Evolutionary conservation across 1,284 basidiomycete genomes (phyloP).

Genomic region (Amylostereum chailletii): DNA sequence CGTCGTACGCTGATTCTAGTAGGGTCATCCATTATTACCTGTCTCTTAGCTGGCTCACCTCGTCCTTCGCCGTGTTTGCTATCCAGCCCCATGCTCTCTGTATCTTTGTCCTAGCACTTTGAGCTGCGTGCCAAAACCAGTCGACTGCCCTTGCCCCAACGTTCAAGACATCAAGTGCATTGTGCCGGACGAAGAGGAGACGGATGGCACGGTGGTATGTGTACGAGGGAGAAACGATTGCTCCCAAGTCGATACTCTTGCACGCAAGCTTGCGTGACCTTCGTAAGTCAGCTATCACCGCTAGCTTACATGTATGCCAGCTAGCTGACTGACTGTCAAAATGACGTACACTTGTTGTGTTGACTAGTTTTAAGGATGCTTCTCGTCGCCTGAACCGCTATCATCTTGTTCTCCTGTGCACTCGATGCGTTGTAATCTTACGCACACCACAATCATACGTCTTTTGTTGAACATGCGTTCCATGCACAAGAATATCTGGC

Average conservation of each 20-base stretch:
- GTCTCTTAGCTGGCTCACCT: too few relatives aligned
- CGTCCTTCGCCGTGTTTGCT: too few relatives aligned
- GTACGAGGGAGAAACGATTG: slow-evolving; percentile 29
- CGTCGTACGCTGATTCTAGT: slow-evolving; percentile 41
- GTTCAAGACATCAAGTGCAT: slow-evolving; percentile 34
- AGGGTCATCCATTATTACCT: slow-evolving; percentile 6
- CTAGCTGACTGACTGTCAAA: not conserved
- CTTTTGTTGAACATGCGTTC: not conserved
- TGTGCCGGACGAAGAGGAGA: slow-evolving; percentile 27
- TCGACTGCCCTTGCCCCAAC: slow-evolving; percentile 35
- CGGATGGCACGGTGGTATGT: slow-evolving; percentile 29
- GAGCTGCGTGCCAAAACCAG: slow-evolving; percentile 27
- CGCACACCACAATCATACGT: not conserved
- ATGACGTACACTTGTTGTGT: not conserved
- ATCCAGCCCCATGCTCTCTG: slow-evolving; percentile 25
- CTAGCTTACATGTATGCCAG: not conserved
- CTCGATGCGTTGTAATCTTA: slow-evolving; percentile 5
- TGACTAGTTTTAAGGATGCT: not conserved
- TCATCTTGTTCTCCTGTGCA: not conserved
- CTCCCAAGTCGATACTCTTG: slow-evolving; percentile 24
- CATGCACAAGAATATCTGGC: too few relatives aligned
- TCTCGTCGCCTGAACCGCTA: not conserved
- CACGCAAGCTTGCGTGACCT: slow-evolving; percentile 21
- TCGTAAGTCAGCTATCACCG: slow-evolving; percentile 8
- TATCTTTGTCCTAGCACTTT: slow-evolving; percentile 34